These are phyloP conservation scores for Pelargonium fulgidum DNA, from an alignment of 441 rosid genomes.

Conservation along the genomic window DNA sequence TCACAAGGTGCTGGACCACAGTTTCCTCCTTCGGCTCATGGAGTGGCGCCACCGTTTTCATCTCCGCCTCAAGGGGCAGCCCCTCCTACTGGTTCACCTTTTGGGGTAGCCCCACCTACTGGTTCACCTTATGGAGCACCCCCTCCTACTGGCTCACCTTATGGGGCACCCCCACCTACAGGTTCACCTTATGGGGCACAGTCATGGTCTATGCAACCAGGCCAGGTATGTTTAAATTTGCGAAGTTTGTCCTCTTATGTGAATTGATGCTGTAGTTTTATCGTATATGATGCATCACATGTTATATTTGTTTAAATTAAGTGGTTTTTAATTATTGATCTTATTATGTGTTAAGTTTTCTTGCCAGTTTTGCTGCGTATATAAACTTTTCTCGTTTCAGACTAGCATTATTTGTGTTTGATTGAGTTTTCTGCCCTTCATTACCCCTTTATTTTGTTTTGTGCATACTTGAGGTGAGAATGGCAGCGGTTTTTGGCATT, in stretches of 20 bases:
- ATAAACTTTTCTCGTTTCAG: neutral
- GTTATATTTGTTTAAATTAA: neutral
- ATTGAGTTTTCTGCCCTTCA: neutral
- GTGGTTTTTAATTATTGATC: neutral
- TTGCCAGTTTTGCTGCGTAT: neutral
- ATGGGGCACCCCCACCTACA: constrained; percentile 37
- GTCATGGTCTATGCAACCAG: constrained; percentile 34
- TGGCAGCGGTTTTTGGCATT: neutral
- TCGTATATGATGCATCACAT: neutral
- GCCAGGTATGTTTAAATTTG: constrained; percentile 36
- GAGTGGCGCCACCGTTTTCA: neutral
- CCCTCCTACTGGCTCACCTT: constrained; percentile 39
- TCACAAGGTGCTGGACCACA: constrained; percentile 19
- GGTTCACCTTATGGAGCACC: constrained; percentile 20
- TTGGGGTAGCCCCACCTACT: neutral
- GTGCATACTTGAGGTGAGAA: neutral
- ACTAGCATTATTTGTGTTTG: neutral
- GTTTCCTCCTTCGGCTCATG: constrained; percentile 8
- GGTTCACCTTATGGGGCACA: constrained; percentile 53
- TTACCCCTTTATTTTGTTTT: neutral
- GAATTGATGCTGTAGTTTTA: neutral
- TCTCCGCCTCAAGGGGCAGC: constrained; percentile 2
- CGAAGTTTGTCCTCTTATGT: constrained; percentile 12
- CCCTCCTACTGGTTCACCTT: constrained; percentile 10
- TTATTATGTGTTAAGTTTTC: neutral